Base-by-base conservation (phyloP, 2,329 filamentous ascomycete genomes). In the Diaporthe australafricana region DNA sequence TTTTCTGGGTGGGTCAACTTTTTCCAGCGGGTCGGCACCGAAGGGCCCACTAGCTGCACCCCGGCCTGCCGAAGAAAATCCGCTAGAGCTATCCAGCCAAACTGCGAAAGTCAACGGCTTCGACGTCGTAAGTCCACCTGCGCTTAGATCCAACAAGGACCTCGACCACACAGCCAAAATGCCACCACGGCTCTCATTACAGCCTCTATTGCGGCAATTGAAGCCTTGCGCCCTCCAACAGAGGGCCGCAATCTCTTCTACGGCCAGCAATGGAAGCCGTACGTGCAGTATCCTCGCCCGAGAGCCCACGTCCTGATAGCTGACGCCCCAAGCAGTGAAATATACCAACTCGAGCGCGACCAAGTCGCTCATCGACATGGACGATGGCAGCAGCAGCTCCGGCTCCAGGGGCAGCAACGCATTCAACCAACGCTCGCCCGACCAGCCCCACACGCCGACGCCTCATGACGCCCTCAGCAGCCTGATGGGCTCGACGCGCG, bases 1-100 rank as follows among this genome's bases (percentile, higher is more conserved):
- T 73, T 68, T 74, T 76, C 73, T 72, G 63, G 63, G 74, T 73
- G 75, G 75, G 72, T 65, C 71, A 53, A 72, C 70, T 50, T 70
- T 70, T 63, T 73, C 53, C 42, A 60, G 50, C 53, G 70, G 32
- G 47, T 63, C 72, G 70, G 67, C 67, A 69, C 67, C 67, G 67
- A 69, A 25, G 53, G 66, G 27, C 45, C 60, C 66, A 67, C 40
- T 69, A 40, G 66, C 53, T 60, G 42, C 30, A 32, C 53, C 53
- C 53, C 66, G 30, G 67, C 70, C 65, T 66, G 70, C 70, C 72
- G 53, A 50, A 70, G 65, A 67, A 71, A 73, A 72, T 62, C 72
- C 71, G 68, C 57, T 60, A 40, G 50, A 32, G 25, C 22, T 11
- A 45, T 32, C 60, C 20, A 50, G 42, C 30, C 66, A 50, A 45